These are phyloP conservation scores for Dictyostelium firmibasis DNA, from an alignment of 78 protist genomes.

Conservation along the genomic window DNA sequence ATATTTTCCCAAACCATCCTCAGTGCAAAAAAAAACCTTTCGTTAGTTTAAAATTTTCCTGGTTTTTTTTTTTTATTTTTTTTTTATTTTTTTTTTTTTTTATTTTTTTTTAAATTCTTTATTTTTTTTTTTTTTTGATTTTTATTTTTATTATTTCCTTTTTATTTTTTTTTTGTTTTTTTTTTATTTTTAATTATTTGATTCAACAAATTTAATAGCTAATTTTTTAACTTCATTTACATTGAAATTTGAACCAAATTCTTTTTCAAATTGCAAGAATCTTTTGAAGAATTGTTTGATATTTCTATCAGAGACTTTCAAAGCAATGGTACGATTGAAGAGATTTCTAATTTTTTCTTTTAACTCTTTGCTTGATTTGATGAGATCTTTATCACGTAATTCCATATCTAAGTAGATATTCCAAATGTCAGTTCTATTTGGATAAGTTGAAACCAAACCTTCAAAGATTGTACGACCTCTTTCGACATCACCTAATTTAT, in stretches of 20 bases:
- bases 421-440: conserved; percentile 97
- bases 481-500: conserved; percentile 92
- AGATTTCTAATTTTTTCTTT: conserved; percentile 61
- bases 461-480: conserved; percentile 88
- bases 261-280: conserved; percentile 87
- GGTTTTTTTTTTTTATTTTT: no score
- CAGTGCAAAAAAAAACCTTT: no score
- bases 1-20: no score
- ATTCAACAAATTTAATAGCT: conserved; percentile 85
- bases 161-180: not conserved
- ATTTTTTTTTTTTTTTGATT: not conserved
- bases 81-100: no score
- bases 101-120: no score
- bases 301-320: conserved; percentile 89
- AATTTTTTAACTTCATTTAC: conserved; percentile 77
- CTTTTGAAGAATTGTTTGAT: conserved; percentile 93
- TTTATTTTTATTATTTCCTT: not conserved
- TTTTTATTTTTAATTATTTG: not conserved
- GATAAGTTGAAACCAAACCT: conserved; percentile 87
- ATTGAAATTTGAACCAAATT: conserved; percentile 59
- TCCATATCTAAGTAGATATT: conserved; percentile 95
- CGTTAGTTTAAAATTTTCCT: no score
- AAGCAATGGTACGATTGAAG: conserved; percentile 85
- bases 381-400: not conserved
- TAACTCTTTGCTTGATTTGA: not conserved